Base-by-base conservation (phyloP, 176 grass and related monocot species). In the Phoenix dactylifera region DNA sequence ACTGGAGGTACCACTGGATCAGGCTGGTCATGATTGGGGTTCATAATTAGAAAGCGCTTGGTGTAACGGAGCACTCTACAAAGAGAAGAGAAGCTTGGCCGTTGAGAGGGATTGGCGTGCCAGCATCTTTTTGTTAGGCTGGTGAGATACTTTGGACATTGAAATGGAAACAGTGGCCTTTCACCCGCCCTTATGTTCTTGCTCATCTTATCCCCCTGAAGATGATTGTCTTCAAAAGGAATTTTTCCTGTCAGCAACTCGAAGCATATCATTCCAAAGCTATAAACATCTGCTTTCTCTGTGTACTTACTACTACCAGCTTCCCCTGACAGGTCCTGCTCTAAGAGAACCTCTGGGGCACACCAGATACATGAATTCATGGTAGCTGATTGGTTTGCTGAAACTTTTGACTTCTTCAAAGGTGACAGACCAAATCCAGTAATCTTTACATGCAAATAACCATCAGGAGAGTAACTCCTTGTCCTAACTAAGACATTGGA, bases 181-280 rank as follows among this genome's bases (percentile, higher is more conserved):
- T 91, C 93, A 20, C 84, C 83, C 5, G 84, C 78, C 62, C 81
- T 70, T 74, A 97, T 91, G 77, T 97, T 97, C 88, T 88, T 88
- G 72, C 78, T 91, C 63, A 81, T 97, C 79, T 91, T 91, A 55
- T 91, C 87, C 15, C 87, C 93, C 65, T 91, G 87, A 50, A 97
- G 82, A 76, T 90, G 87, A 50, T 88, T 85, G 71, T 97, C 93
- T 70, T 97, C 87, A 67, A 97, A 97, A 25, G 93, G 87, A 0
- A 97, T 76, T 80, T 97, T 97, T 22, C 93, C 93, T 0, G 93
- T 91, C 57, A 97, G 64, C 54, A 97, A 71, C 81, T 97, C 84
- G 62, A 97, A 97, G 77, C 87, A 85, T n/a, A 97, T 83, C 93
- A 91, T 91, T 6, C 70, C 55, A 63, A 91, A 91, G 73, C 93